Evolutionary conservation across 495 filamentous ascomycete species (phyloP), one percentile per base, ranked within the genome.

Genomic region (Penicillium arizonense): DNA sequence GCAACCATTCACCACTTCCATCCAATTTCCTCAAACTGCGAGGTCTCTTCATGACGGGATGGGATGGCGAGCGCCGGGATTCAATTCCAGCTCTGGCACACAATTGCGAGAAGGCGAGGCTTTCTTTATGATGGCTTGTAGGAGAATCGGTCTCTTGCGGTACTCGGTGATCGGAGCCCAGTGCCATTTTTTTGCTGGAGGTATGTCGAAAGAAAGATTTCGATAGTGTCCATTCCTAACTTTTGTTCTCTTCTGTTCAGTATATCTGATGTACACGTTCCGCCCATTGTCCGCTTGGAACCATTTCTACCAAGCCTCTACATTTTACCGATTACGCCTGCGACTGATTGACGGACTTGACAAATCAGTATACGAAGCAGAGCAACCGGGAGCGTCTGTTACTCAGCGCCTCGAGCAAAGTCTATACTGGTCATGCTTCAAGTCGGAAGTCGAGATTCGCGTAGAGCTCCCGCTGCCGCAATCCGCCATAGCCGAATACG

Each of bases 391-490:
- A 28, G 33, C 33, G 1, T 30, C 42, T 20, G 41, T 39, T 4
- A 6, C 18, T 23, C 41, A 37, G 18, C 41, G 42, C 23, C 40
- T 62, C 11, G 64, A 68, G 36, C 57, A 67, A 26, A 53, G 55
- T 13, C 40, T 68, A 16, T 68, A 66, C 37, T 70, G 67, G 67
- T 59, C 59, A n/a, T 67, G 64, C 40, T 67, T 63, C 44, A 70
- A 70, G 34, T 66, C 62, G 3, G 67, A 70, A 47, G 48, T 60
- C 35, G 67, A 70, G 44, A 52, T 70, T 12, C 64, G 62, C 4
- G 48, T 55, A 0, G 65, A 66, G 33, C 39, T 64, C 6, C 39
- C 51, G 2, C 43, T 68, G 6, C 59, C 64, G 4, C 55, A 62
- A 23, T 57, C 56, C 16, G 47, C 35, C 1, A 20, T 65, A 3